Evolutionary conservation across 78 protist genomes (phyloP), one percentile per base, ranked within the genome.

Genomic region (Speleostelium caveatum): DNA sequence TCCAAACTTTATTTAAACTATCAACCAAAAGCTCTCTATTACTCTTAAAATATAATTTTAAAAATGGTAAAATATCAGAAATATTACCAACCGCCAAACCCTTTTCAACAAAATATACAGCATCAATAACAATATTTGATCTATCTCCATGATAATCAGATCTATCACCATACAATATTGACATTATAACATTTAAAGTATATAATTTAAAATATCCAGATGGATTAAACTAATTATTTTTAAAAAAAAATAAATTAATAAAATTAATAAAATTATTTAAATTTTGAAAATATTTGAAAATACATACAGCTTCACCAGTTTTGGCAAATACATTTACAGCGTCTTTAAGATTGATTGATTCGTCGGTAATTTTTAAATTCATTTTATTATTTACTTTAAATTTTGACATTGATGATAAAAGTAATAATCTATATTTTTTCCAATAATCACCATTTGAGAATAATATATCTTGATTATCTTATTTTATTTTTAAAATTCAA

Each of bases 391-490:
- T 71, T 12, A 28, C 24, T 45, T 60, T 83, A 38, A 83, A 26
- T 41, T 45, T 67, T 33, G 26, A 22, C 19, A 83, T 63, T 49
- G 75, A 69, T 19, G 21, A 21, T 2, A 67, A 26, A 0, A 83
- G 19, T 0, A 83, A 24, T 8, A 56, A 33, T 45, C 91, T 55
- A 39, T 56, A 69, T 49, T 51, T 67, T 63, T 69, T 83, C 91
- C 91, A 83, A 69, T 83, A 83, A 22, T 67, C 78, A 30, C 91
- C 91, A 83, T 83, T 83, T 2, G 79, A 69, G 33, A 83, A 83
- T 26, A 83, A 61, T 6, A 83, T 39, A 42, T 83, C 79, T 14
- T 28, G 67, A 30, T 69, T 56, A 39, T 83, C 60, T n/a, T n/a
- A n/a, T n/a, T n/a, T n/a, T n/a, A n/a, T n/a, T n/a, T n/a, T n/a